phyloP scores from a whole-genome alignment of 2,329 filamentous ascomycete genomes.

The Sclerotinia spermophila region DNA sequence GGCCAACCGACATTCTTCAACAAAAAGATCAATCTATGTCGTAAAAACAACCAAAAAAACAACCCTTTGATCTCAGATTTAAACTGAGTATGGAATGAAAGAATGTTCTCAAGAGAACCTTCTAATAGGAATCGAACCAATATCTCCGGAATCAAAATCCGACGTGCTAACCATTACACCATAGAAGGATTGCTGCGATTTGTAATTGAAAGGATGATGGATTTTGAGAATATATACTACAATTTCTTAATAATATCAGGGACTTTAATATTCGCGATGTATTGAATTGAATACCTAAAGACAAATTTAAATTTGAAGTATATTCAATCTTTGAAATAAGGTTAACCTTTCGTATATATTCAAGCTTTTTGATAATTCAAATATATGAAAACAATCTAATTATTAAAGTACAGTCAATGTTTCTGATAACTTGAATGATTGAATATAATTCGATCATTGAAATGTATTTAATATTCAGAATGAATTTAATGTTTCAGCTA shows the following conservation, averaged over 20 bases:
- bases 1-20: not conserved
- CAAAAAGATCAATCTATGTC: too few relatives aligned
- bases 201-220: too few relatives aligned
- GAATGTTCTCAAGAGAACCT: conserved; percentile 14
- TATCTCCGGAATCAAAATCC: conserved; percentile 22
- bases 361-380: too few relatives aligned
- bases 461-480: not conserved
- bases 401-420: not conserved
- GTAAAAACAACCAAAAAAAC: not conserved
- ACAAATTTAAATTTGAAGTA: too few relatives aligned
- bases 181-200: conserved; percentile 10
- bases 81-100: conserved; percentile 12
- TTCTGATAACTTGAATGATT: not conserved
- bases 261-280: too few relatives aligned
- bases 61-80: conserved; percentile 1
- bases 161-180: conserved; percentile 21
- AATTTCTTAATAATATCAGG: too few relatives aligned
- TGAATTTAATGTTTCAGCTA: not conserved
- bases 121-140: conserved; percentile 22
- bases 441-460: not conserved
- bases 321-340: too few relatives aligned
- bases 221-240: too few relatives aligned
- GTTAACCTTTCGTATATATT: too few relatives aligned
- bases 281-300: too few relatives aligned
- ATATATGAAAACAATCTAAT: not conserved